Conservation (phyloP, 2,329 filamentous ascomycete genomes). For the Xylaria polymorpha region DNA sequence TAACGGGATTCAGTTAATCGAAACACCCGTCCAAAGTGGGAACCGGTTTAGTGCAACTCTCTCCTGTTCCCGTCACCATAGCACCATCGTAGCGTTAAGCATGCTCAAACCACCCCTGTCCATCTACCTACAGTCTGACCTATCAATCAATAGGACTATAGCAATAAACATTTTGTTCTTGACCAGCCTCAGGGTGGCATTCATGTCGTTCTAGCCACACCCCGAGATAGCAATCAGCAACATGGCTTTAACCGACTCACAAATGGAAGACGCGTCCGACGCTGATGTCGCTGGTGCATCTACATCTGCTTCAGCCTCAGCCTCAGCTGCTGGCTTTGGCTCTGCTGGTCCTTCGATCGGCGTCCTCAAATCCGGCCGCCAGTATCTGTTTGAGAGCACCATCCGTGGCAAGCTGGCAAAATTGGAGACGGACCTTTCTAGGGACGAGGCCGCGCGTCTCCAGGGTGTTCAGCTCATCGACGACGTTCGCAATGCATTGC, state of each 20-base stretch:
- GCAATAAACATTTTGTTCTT: background rate
- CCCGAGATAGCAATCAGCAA: slow-evolving; percentile 13
- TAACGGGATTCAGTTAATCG: background rate
- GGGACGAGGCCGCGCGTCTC: slow-evolving; percentile 82
- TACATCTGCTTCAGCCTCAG: slow-evolving; percentile 20
- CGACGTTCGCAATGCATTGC: slow-evolving; percentile 79
- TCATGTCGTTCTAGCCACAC: slow-evolving; percentile 20
- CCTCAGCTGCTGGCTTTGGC: slow-evolving; percentile 20
- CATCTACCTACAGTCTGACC: background rate
- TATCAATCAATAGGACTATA: background rate
- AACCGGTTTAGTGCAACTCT: slow-evolving; percentile 2
- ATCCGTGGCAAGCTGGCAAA: slow-evolving; percentile 78
- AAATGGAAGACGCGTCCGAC: slow-evolving; percentile 32
- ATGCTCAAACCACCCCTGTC: background rate
- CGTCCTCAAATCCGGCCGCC: slow-evolving; percentile 58
- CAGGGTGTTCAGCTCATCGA: slow-evolving; percentile 93
- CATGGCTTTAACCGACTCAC: slow-evolving; percentile 33
- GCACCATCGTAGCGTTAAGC: background rate
- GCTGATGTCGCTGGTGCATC: slow-evolving; percentile 29
- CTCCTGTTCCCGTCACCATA: background rate
- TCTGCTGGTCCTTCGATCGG: slow-evolving; percentile 43
- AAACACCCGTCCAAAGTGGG: background rate
- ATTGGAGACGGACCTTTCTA: slow-evolving; percentile 77
- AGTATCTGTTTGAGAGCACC: slow-evolving; percentile 85
- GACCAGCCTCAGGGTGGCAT: slow-evolving; percentile 10